These are phyloP conservation scores for Candida sphagnicola DNA, from an alignment of 805 yeast species.

Conservation along the genomic window DNA sequence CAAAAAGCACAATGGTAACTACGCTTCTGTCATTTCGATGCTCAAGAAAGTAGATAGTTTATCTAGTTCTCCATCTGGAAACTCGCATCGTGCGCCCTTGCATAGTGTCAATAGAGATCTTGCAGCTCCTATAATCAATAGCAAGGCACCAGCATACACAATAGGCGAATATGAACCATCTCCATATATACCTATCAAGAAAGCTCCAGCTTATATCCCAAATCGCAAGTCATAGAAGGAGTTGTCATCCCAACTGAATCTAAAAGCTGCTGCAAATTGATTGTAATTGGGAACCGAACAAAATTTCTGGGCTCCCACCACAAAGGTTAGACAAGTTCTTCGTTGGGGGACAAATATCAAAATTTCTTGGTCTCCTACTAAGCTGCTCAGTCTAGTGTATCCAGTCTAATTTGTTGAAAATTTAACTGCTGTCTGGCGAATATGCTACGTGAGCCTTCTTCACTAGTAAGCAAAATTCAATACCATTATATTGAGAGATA, in stretches of 20 bases:
- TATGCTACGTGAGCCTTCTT: too few species aligned
- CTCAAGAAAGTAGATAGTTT: background rate
- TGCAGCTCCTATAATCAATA: slow-evolving; percentile 2
- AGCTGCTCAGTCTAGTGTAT: background rate
- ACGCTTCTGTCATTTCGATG: background rate
- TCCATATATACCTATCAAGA: background rate
- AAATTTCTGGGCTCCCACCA: too few species aligned
- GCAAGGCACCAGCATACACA: slow-evolving; percentile 8
- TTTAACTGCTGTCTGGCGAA: too few species aligned
- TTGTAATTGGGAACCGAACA: too few species aligned
- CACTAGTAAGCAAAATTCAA: too few species aligned
- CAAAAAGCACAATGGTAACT: background rate
- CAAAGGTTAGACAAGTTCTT: too few species aligned
- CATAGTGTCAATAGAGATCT: background rate
- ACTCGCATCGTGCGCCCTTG: background rate
- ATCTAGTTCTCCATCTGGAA: background rate
- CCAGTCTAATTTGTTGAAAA: too few species aligned
- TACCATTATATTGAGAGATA: too few species aligned
- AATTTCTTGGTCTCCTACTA: background rate
- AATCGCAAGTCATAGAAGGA: slow-evolving; percentile 1
- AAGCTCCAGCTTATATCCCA: slow-evolving; percentile 3
- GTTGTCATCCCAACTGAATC: too few species aligned
- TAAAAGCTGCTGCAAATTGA: too few species aligned
- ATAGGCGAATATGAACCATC: slow-evolving; percentile 3
- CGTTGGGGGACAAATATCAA: too few species aligned